phyloP scores from a whole-genome alignment of 805 yeast species.

The Saturnispora bothae region DNA sequence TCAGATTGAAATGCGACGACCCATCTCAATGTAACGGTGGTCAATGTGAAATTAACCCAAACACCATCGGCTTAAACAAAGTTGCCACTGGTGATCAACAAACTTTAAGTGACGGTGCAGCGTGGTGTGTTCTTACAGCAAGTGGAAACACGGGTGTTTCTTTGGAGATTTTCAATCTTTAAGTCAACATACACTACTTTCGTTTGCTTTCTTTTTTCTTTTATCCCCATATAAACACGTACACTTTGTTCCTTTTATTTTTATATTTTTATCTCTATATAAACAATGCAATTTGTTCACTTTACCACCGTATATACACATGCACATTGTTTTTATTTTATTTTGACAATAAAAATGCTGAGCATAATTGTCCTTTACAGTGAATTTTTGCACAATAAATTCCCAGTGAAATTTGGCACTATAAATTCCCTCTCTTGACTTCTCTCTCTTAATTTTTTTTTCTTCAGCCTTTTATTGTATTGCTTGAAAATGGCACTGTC shows the following conservation, averaged over 20 bases:
- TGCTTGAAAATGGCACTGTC: slow-evolving; percentile 15
- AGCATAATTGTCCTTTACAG: not conserved
- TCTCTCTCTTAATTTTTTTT: not conserved
- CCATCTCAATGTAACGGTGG: slow-evolving; percentile 60
- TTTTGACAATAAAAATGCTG: no score
- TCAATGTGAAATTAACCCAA: slow-evolving; percentile 76
- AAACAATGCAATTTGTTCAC: no score
- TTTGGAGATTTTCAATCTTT: slow-evolving; percentile 55
- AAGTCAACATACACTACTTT: no score
- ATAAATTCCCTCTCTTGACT: no score
- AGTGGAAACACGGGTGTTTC: slow-evolving; percentile 49
- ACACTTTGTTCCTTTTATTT: no score
- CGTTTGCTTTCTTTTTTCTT: no score
- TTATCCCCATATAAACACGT: no score
- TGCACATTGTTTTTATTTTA: no score
- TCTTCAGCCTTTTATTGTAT: not conserved
- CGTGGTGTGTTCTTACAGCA: slow-evolving; percentile 81
- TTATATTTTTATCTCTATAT: no score
- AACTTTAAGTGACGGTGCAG: slow-evolving; percentile 39
- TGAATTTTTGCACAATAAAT: no score
- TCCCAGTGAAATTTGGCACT: no score
- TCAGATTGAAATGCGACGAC: slow-evolving; percentile 65
- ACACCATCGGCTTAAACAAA: slow-evolving; percentile 46
- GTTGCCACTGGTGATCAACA: slow-evolving; percentile 30
- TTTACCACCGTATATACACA: no score